Evolutionary conservation across 805 yeast genomes (phyloP), one percentile per base, ranked within the genome.

Genomic region (Candida methanosorbosa): DNA sequence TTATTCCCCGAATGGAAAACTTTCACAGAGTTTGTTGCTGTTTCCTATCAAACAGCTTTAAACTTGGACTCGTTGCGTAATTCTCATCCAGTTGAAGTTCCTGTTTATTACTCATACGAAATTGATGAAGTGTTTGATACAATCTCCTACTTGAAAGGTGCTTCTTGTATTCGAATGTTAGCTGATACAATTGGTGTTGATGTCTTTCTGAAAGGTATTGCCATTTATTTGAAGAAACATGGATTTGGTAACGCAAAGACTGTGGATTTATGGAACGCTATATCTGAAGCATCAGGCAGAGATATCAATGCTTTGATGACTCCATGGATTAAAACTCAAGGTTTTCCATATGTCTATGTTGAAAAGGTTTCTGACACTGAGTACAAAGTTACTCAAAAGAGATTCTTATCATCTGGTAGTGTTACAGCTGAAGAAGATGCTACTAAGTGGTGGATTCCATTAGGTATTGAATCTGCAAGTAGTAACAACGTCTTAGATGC

Each of bases 31-130:
- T 73, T 71, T 42, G 70, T 72, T 15, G 61, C 75, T 19, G 68
- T 64, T 23, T 62, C 78, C 3, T 58, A 73, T 37, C 75, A 72
- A 47, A 57, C 50, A 16, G 75, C 78, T 4, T 60, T 73, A 30
- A 59, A 63, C 36, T 63, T 77, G 40, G 83, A 77, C 46, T 68
- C 77, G 2, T 64, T 76, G 40, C 57, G 71, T 42, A 72, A 65
- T 46, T 78, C 90, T 5, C 94, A 85, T 56, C 88, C 94, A 6
- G 76, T 84, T 39, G 83, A 82, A 57, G 94, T 84, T 8, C 81
- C 82, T 11, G 85, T 85, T n/a, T 60, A 70, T 45, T 75, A 78
- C 49, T 90, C 90, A 4, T 72, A 74, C 41, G 92, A 84, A 46
- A 78, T 84, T 42, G 82, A 80, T 53, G 88, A 84, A 60, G 76